These are phyloP conservation scores for Cladophialophora immunda DNA, from an alignment of 2,329 filamentous ascomycete genomes.

Conservation along the genomic window DNA sequence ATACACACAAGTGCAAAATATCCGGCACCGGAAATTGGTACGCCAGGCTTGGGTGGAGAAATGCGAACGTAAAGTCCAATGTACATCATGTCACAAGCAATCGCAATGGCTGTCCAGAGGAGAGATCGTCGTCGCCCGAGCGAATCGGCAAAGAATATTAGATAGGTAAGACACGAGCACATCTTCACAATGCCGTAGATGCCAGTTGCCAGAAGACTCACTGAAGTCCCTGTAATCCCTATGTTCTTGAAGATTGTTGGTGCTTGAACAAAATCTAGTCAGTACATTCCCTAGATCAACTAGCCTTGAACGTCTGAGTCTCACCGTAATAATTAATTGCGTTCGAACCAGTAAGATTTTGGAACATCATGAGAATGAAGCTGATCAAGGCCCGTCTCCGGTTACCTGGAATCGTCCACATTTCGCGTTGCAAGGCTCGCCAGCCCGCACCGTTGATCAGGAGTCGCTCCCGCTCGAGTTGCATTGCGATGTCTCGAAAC, in stretches of 20 bases:
- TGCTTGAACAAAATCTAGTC: slow-evolving; percentile 41
- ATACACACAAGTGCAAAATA: slow-evolving; percentile 76
- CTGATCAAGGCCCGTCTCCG: slow-evolving; percentile 61
- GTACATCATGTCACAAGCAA: slow-evolving; percentile 71
- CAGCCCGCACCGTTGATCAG: slow-evolving; percentile 60
- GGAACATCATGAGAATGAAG: slow-evolving; percentile 60
- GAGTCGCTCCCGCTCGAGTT: slow-evolving; percentile 68
- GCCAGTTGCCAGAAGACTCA: slow-evolving; percentile 76
- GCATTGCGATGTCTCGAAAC: slow-evolving; percentile 66
- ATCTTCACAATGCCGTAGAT: slow-evolving; percentile 75
- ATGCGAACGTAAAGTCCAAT: slow-evolving; percentile 74
- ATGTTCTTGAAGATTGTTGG: slow-evolving; percentile 74
- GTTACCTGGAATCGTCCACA: slow-evolving; percentile 65
- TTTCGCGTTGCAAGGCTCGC: slow-evolving; percentile 69
- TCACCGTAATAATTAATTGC: slow-evolving; percentile 62
- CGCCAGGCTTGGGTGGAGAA: slow-evolving; percentile 64
- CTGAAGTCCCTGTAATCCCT: slow-evolving; percentile 65
- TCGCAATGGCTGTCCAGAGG: slow-evolving; percentile 70
- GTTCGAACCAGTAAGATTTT: slow-evolving; percentile 64
- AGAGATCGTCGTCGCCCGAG: slow-evolving; percentile 67
- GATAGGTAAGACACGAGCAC: slow-evolving; percentile 9
- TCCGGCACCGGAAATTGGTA: slow-evolving; percentile 67
- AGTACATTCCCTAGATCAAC: not conserved
- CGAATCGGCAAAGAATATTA: slow-evolving; percentile 70
- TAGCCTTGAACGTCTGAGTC: not conserved